Conservation (phyloP, 441 rosid genomes). For the Brassica balearica region DNA sequence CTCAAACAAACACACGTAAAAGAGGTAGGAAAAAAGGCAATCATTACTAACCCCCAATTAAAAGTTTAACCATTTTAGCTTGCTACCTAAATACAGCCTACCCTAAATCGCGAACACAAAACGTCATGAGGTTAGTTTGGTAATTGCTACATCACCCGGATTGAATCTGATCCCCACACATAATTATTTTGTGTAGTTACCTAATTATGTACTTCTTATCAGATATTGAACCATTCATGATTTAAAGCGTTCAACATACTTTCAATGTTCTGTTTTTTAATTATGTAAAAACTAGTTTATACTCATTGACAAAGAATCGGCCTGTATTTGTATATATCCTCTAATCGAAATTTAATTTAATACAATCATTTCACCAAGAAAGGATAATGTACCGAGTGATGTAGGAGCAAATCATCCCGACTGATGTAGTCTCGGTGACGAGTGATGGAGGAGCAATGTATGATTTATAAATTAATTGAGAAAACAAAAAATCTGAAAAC, state of each 20-base stretch:
- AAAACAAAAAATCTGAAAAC: background rate
- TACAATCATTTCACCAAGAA: too few relatives aligned
- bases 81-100: background rate
- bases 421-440: background rate
- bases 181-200: too few relatives aligned
- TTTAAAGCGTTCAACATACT: background rate
- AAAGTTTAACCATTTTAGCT: background rate
- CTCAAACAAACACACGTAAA: background rate
- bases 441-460: slow-evolving; percentile 2
- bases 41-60: background rate
- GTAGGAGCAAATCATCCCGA: background rate
- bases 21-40: background rate
- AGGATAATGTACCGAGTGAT: too few relatives aligned
- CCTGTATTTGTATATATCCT: background rate
- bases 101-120: background rate
- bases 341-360: background rate
- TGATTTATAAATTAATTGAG: slow-evolving; percentile 25
- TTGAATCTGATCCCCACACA: background rate
- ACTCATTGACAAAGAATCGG: background rate
- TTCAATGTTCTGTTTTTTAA: background rate
- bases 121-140: background rate
- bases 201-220: background rate
- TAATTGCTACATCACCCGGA: background rate
- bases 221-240: background rate
- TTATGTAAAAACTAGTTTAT: background rate